Percentiles rank a stretch among this genome's conserved stretches.
phyloP scores from a whole-genome alignment of 2,329 filamentous ascomycete species.

The Aspergillus pseudoglaucus region DNA sequence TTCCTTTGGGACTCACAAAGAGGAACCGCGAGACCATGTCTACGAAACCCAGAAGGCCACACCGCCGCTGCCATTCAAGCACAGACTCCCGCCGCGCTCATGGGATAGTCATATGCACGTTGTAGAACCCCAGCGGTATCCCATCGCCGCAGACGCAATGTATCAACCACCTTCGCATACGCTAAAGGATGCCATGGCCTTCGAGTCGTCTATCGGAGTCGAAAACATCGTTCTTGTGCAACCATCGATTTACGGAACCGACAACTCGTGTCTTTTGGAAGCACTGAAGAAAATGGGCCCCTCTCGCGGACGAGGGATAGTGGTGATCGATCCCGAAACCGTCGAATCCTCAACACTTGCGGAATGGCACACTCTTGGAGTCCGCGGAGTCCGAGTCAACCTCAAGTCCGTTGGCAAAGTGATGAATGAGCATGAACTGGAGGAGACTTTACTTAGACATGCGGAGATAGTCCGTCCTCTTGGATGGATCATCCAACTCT shows the following conservation, averaged over 20 bases:
- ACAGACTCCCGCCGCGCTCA: constrained; percentile 29
- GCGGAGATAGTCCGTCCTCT: constrained; percentile 46
- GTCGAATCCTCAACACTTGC: constrained; percentile 36
- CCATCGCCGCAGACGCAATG: constrained; percentile 42
- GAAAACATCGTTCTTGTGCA: constrained; percentile 55
- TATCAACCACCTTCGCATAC: constrained; percentile 49
- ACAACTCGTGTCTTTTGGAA: constrained; percentile 55
- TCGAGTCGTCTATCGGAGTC: constrained; percentile 48
- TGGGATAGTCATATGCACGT: constrained; percentile 63
- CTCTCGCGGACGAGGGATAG: constrained; percentile 47
- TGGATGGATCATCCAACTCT: constrained; percentile 55
- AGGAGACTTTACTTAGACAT: constrained; percentile 40
- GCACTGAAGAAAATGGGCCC: constrained; percentile 47
- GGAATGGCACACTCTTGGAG: constrained; percentile 52
- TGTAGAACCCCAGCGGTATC: constrained; percentile 48
- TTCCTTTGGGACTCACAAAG: constrained; percentile 2
- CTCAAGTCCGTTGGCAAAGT: constrained; percentile 47
- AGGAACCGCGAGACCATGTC: constrained; percentile 3
- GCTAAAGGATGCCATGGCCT: constrained; percentile 46
- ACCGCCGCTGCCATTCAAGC: constrained; percentile 10
- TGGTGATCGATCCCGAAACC: constrained; percentile 48
- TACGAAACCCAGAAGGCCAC: constrained; percentile 2
- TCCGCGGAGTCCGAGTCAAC: constrained; percentile 55
- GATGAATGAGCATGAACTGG: constrained; percentile 37
- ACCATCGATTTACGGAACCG: constrained; percentile 55